Percentiles rank a stretch among this genome's conserved stretches.
Evolutionary conservation across 495 filamentous ascomycete species (phyloP).

Genomic region (Penicillium waksmanii): DNA sequence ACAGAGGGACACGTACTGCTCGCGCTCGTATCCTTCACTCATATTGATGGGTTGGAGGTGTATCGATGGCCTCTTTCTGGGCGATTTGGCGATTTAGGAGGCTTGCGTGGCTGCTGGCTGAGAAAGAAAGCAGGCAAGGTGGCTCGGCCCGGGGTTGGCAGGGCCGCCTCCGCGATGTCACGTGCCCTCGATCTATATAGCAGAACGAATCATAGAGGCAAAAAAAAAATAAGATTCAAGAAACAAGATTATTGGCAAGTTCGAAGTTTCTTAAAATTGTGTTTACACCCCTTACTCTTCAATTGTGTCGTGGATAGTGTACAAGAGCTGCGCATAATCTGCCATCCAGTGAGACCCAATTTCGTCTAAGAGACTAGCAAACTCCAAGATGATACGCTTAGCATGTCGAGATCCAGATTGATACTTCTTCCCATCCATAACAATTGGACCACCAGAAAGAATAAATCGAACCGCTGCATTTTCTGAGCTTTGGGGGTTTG

Average conservation of each 20-base stretch:
- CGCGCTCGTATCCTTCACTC: constrained; percentile 95
- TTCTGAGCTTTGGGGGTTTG: not conserved
- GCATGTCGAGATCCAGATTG: constrained; percentile 10
- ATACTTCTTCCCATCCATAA: constrained; percentile 15
- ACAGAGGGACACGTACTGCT: constrained; percentile 56
- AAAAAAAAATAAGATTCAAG: not conserved
- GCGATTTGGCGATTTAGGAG: not conserved
- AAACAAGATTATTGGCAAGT: not conserved
- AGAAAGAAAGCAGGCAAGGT: constrained; percentile 7
- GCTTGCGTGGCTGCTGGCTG: not conserved
- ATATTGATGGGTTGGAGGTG: constrained; percentile 50
- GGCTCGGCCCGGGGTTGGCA: constrained; percentile 20
- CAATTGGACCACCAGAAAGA: constrained; percentile 11
- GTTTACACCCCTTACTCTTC: not conserved
- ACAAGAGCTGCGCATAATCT: constrained; percentile 14
- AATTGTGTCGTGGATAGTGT: constrained; percentile 18
- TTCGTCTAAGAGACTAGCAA: constrained; percentile 17
- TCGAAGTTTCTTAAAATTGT: not conserved
- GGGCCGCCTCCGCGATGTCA: constrained; percentile 17
- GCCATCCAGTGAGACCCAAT: constrained; percentile 22
- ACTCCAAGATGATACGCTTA: constrained; percentile 18
- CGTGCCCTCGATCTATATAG: constrained; percentile 9
- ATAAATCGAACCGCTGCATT: constrained; percentile 7
- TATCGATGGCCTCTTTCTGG: not conserved
- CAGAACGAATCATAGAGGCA: not conserved